Conservation (phyloP, 768 basidiomycete species). For the Tricholoma matsutake region DNA sequence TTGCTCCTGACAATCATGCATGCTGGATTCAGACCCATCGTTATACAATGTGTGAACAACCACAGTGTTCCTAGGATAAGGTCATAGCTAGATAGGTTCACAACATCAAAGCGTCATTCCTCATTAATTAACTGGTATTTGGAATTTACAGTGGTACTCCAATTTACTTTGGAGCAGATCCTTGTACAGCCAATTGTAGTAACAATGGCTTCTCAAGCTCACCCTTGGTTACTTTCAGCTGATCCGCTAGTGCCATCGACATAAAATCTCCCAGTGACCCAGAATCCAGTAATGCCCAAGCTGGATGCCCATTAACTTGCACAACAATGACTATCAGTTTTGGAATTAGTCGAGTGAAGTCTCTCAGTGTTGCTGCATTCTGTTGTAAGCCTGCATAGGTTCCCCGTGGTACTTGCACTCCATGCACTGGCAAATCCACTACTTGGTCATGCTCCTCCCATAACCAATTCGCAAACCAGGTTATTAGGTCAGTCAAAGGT, state of each 20-base stretch:
- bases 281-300: background rate
- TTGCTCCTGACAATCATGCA: background rate
- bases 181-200: conserved; percentile 5
- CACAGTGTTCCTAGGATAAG: conserved; percentile 34
- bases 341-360: background rate
- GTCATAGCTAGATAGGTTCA: conserved; percentile 37
- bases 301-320: background rate
- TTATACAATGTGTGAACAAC: conserved; percentile 28
- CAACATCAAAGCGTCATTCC: conserved; percentile 31
- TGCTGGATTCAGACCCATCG: conserved; percentile 27
- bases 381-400: background rate
- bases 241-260: background rate
- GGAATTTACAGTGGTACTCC: background rate
- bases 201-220: background rate
- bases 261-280: background rate
- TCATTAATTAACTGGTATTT: no score
- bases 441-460: no score
- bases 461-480: no score
- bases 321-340: background rate
- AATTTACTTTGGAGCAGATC: conserved; percentile 1
- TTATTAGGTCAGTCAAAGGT: no score
- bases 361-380: background rate
- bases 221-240: background rate
- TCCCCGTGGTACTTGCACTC: background rate
- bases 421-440: background rate